Evolutionary conservation across 164 flowering plant species (phyloP), one percentile per base, ranked within the genome.

Genomic region (Brasenia schreberi): DNA sequence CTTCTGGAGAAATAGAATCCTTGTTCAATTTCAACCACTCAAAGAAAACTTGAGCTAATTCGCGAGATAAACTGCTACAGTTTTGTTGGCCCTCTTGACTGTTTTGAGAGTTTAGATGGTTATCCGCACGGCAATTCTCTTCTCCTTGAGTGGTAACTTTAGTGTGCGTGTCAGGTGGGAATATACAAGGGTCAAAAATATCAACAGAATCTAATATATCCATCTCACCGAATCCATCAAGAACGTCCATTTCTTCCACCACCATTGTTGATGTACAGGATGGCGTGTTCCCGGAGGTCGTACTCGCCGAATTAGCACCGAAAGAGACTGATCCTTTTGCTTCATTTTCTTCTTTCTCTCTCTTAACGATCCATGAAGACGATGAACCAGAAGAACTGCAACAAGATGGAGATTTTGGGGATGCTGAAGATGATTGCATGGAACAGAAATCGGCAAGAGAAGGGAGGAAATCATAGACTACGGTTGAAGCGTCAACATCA

Each of bases 361-460:
- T 63, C 1, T 7, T 10, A n/a, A 66, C 9, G 73, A 77, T 33
- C 7, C 83, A 60, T 60, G 63, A n/a, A 19, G 63, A n/a, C 2
- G 9, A 18, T 60, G 63, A 60, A 60, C 53, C 7, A 12, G 90
- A 80, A 6, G 88, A 67, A 0, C 77, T 72, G 0, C 86, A 81
- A 0, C 82, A 70, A 0, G 79, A 68, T 23, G 79, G 83, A 0
- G 97, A 78, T 0, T 92, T 84, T 1, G 97, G 88, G 80, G 90
- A 82, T 4, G 7, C 5, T 45, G 53, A 45, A 7, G 53, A 45
- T 45, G 53, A 45, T 12, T 12, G 53, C 53, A 45, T 45, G 89
- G 95, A 89, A 16, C 92, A 89, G 53, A 90, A 90, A 64, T 90
- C 90, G 0, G 92, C 91, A 0, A 94, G 77, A 1, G 92, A 74